Conservation (phyloP, 768 basidiomycete species). For the Suillus subaureus region DNA sequence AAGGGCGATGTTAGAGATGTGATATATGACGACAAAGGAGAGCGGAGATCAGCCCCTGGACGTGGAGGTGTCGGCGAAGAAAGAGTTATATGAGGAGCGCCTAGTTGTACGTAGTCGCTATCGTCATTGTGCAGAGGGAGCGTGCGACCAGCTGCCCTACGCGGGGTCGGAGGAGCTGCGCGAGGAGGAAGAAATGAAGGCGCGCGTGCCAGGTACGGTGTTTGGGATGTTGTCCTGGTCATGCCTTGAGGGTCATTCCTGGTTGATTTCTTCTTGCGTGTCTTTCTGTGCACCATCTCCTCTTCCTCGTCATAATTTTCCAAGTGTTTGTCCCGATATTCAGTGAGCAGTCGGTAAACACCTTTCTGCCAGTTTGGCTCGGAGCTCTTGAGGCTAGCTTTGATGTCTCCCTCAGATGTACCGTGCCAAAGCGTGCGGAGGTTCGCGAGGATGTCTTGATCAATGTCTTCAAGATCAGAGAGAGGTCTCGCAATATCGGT, state of each 20-base stretch:
- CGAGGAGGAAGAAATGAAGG: slow-evolving; percentile 51
- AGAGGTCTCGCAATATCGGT: slow-evolving; percentile 73
- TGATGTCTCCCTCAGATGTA: slow-evolving; percentile 71
- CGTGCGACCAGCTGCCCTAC: slow-evolving; percentile 45
- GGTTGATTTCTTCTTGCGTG: slow-evolving; percentile 38
- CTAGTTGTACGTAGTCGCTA: slow-evolving; percentile 15
- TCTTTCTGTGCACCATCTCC: slow-evolving; percentile 39
- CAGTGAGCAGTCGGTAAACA: slow-evolving; percentile 87
- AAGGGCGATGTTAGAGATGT: slow-evolving; percentile 31
- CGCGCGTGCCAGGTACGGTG: slow-evolving; percentile 29
- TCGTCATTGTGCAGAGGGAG: slow-evolving; percentile 17
- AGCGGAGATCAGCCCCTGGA: slow-evolving; percentile 18
- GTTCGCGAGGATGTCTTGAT: slow-evolving; percentile 88
- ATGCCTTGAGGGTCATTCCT: slow-evolving; percentile 25
- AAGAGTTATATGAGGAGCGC: slow-evolving; percentile 27
- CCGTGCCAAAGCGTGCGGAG: slow-evolving; percentile 91
- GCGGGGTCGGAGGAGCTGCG: slow-evolving; percentile 62
- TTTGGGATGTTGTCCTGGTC: slow-evolving; percentile 27
- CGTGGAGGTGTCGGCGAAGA: slow-evolving; percentile 30
- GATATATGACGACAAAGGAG: slow-evolving; percentile 26
- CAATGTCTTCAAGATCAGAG: slow-evolving; percentile 63
- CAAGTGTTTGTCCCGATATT: slow-evolving; percentile 75
- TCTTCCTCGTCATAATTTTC: slow-evolving; percentile 79
- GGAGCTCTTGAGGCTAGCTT: slow-evolving; percentile 61
- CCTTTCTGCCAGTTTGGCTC: slow-evolving; percentile 94